Evolutionary conservation across 2,329 filamentous ascomycete species (phyloP).

Genomic region (Fusarium decemcellulare): DNA sequence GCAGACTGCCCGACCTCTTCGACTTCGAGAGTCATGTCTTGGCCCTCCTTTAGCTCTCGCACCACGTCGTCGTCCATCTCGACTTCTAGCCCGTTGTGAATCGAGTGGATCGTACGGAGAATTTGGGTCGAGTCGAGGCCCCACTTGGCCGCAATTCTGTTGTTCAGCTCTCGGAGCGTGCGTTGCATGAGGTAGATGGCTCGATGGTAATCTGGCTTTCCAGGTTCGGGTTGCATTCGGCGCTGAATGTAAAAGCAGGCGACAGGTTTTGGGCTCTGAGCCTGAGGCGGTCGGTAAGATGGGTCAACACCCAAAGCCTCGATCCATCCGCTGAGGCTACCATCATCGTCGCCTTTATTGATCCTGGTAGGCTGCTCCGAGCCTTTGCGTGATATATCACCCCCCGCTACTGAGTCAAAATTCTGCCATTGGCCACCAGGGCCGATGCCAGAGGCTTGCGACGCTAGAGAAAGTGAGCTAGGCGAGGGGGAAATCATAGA

Average conservation of each 20-base stretch:
- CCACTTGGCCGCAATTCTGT: constrained; percentile 83
- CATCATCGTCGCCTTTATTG: constrained; percentile 70
- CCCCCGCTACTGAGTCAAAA: constrained; percentile 66
- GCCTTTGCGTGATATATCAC: constrained; percentile 62
- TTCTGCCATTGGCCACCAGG: constrained; percentile 69
- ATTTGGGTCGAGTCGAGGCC: constrained; percentile 81
- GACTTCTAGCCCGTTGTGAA: constrained; percentile 82
- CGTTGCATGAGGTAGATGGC: constrained; percentile 89
- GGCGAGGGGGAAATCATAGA: constrained; percentile 78
- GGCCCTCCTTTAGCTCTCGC: constrained; percentile 85
- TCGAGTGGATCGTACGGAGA: constrained; percentile 78
- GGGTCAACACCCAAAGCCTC: constrained; percentile 93
- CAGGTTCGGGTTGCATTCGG: constrained; percentile 64
- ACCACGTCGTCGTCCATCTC: constrained; percentile 94
- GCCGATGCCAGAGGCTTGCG: constrained; percentile 63
- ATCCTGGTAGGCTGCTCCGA: constrained; percentile 68
- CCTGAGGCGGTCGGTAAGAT: constrained; percentile 83
- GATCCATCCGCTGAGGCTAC: constrained; percentile 84
- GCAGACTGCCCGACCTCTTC: constrained; percentile 56
- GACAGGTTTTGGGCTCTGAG: constrained; percentile 78
- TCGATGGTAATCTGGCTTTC: constrained; percentile 77
- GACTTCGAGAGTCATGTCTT: constrained; percentile 88
- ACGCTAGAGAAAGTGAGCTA: constrained; percentile 74
- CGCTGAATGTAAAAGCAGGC: constrained; percentile 90
- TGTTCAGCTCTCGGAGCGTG: constrained; percentile 80